Conservation (phyloP, 2,329 filamentous ascomycete genomes). For the Phialemoniopsis sp. region DNA sequence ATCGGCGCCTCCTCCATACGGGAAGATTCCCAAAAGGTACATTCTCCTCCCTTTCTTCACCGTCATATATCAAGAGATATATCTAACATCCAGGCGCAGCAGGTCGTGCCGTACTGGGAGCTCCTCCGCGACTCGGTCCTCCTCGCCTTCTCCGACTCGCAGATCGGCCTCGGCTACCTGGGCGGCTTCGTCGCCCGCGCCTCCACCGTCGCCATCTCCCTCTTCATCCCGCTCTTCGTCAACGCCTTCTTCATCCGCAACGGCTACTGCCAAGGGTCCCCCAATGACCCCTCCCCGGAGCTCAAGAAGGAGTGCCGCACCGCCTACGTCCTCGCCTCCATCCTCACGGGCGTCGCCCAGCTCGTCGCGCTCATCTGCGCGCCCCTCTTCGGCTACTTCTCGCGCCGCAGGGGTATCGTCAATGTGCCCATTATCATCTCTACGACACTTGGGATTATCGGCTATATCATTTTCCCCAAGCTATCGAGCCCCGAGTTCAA, state of each 20-base stretch:
- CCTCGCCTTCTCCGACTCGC: constrained; percentile 69
- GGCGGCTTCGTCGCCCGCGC: constrained; percentile 93
- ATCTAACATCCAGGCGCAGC: constrained; percentile 11
- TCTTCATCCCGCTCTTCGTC: constrained; percentile 90
- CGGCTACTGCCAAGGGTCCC: constrained; percentile 70
- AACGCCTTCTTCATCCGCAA: constrained; percentile 85
- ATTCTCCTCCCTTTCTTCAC: no score
- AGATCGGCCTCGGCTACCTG: constrained; percentile 83
- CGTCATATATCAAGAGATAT: no score
- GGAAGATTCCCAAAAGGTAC: constrained; percentile 6
- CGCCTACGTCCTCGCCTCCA: constrained; percentile 84
- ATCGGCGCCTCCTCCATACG: not conserved
- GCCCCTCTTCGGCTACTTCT: constrained; percentile 81
- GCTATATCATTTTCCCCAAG: constrained; percentile 74
- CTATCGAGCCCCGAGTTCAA: constrained; percentile 72
- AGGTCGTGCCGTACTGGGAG: constrained; percentile 51
- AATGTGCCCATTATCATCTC: constrained; percentile 73
- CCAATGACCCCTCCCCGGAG: constrained; percentile 62
- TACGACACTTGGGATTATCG: constrained; percentile 68
- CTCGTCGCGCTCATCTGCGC: constrained; percentile 80
- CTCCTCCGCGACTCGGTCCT: constrained; percentile 60
- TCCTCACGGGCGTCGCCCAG: constrained; percentile 85
- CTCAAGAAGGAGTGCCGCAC: constrained; percentile 81
- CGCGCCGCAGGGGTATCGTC: constrained; percentile 57
- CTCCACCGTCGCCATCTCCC: constrained; percentile 89